phyloP scores from a whole-genome alignment of 2,329 filamentous ascomycete genomes.

The Pseudocercospora cruenta region DNA sequence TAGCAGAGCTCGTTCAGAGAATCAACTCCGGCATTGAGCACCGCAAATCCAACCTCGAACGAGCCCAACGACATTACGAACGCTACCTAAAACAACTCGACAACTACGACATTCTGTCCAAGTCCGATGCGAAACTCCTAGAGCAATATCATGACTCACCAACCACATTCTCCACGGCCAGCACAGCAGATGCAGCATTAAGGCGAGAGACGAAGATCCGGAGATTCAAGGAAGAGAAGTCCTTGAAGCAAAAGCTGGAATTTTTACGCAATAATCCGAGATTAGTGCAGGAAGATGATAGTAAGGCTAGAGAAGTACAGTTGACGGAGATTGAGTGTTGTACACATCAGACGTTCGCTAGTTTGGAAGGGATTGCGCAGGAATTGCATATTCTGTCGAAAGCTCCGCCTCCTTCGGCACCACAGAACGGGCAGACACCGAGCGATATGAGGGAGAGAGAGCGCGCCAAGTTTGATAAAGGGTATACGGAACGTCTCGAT shows the following conservation, averaged over 20 bases:
- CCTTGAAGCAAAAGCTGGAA: slow-evolving; percentile 80
- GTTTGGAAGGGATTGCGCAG: slow-evolving; percentile 82
- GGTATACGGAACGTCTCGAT: slow-evolving; percentile 77
- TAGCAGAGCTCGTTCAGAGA: slow-evolving; percentile 78
- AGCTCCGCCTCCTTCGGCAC: slow-evolving; percentile 62
- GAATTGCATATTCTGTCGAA: slow-evolving; percentile 81
- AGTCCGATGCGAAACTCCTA: slow-evolving; percentile 68
- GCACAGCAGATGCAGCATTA: slow-evolving; percentile 66
- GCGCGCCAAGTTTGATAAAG: slow-evolving; percentile 53
- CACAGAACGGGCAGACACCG: slow-evolving; percentile 40
- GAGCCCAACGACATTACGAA: slow-evolving; percentile 73
- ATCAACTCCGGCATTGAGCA: slow-evolving; percentile 59
- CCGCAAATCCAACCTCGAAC: slow-evolving; percentile 64
- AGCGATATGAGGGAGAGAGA: slow-evolving; percentile 55
- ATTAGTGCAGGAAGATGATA: slow-evolving; percentile 75
- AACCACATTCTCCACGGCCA: slow-evolving; percentile 71
- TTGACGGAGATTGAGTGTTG: slow-evolving; percentile 74
- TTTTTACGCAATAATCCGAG: slow-evolving; percentile 63
- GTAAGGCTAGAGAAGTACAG: slow-evolving; percentile 77
- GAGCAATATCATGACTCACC: slow-evolving; percentile 74
- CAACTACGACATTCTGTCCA: slow-evolving; percentile 72
- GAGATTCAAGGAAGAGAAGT: slow-evolving; percentile 82
- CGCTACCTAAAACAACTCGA: slow-evolving; percentile 76
- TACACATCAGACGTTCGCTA: slow-evolving; percentile 80
- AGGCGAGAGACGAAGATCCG: slow-evolving; percentile 83